Evolutionary conservation across 2,329 filamentous ascomycete species (phyloP), one percentile per base, ranked within the genome.

Genomic region (Epichloe sp.): DNA sequence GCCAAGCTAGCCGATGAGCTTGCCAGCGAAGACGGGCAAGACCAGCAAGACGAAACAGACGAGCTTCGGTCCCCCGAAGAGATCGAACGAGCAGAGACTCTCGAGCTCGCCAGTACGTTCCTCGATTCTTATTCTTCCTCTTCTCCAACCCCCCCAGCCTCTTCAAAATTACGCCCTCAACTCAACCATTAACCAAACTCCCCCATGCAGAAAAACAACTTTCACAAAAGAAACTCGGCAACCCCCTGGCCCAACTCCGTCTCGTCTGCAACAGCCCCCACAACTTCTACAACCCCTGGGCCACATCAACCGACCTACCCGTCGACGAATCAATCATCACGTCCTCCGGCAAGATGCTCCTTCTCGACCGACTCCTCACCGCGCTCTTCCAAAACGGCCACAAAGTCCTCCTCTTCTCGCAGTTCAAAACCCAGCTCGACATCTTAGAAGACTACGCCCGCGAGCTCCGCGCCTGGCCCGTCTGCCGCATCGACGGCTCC

Each of bases 201-300:
- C 3, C 11, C 31, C n/a, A 3, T n/a, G 19, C 61, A 82, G 82
- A 91, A 64, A 84, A 86, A 50, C 88, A 96, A 64, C 87, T 97
- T n/a, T 75, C 82, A 3, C 79, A 80, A 43, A 97, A 97, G 71
- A 96, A 95, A 62, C 75, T 97, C 1, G 90, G 93, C 45, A 98
- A 98, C 58, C 86, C 86, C 0, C 70, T 97, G 19, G 88, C 95
- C 75, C 93, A 98, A 64, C 79, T 95, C 3, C 85, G 93, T 0
- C 77, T 96, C 0, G 88, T 88, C 11, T 97, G 93, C 67, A 95
- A 98, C 65, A 88, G 83, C 0, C 93, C 93, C 0, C 90, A 96
- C 67, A 95, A 96, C 63, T 97, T 98, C 65, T 97, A 95, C 68
- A 94, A 89, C 63, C 91, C 93, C 0, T 97, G 91, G 79, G 74